Conservation (phyloP, 192 early-diverging fungal genomes). For the Podochytrium sp. region DNA sequence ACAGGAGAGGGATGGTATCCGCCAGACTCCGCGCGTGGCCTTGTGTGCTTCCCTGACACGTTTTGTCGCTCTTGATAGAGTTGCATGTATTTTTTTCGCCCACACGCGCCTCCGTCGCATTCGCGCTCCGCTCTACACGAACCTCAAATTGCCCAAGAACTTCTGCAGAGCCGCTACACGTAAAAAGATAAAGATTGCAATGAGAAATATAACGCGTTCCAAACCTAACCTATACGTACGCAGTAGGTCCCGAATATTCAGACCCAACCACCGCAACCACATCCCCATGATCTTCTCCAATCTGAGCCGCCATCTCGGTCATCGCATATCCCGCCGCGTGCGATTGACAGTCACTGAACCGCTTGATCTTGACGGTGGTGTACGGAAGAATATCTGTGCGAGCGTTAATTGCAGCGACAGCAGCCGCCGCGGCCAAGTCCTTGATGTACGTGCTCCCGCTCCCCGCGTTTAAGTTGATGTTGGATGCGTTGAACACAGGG, state of each 20-base stretch:
- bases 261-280: background rate
- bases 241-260: background rate
- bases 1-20: too few species aligned
- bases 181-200: background rate
- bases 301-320: too few species aligned
- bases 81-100: too few species aligned
- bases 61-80: too few species aligned
- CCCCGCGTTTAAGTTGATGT: background rate
- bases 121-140: too few species aligned
- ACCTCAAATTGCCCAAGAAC: background rate
- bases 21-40: too few species aligned
- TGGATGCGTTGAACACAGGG: background rate
- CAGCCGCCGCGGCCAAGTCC: background rate
- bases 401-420: background rate
- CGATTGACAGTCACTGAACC: background rate
- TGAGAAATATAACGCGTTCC: too few species aligned
- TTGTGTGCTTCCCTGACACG: too few species aligned
- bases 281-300: background rate
- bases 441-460: background rate
- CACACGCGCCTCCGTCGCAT: too few species aligned
- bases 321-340: background rate
- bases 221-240: too few species aligned
- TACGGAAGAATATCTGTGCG: conserved; percentile 1
- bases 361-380: background rate
- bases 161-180: background rate